A percentile compares a stretch with the other conserved stretches of the same genome.
phyloP scores from a whole-genome alignment of 768 basidiomycete genomes.

The Auriscalpium vulgare region DNA sequence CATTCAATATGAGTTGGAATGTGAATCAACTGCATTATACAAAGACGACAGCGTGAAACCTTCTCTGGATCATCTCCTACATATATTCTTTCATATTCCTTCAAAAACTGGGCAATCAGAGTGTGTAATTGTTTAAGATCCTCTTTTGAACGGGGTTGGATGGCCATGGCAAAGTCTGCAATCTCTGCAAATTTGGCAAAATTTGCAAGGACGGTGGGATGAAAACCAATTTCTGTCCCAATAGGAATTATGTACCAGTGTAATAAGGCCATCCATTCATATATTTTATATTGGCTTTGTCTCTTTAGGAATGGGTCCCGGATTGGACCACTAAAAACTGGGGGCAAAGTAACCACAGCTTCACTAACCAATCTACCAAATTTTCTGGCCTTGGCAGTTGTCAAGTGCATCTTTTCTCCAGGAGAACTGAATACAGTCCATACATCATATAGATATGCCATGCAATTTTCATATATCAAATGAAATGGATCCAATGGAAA shows the following conservation, averaged over 20 bases:
- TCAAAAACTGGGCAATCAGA: background rate
- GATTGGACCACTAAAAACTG: background rate
- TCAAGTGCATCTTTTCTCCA: background rate
- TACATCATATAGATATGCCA: conserved; percentile 24
- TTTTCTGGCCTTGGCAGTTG: background rate
- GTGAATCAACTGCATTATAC: background rate
- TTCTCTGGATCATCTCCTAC: background rate
- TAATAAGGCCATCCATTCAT: background rate
- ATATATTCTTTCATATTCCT: background rate
- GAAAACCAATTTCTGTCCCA: background rate
- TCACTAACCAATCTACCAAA: background rate
- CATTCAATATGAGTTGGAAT: conserved; percentile 21
- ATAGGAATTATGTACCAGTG: background rate
- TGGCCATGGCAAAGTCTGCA: background rate
- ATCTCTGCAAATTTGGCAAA: background rate
- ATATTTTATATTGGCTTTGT: background rate
- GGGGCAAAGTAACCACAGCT: background rate
- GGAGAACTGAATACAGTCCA: conserved; percentile 17
- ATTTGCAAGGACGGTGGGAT: conserved; percentile 8
- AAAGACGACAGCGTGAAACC: background rate
- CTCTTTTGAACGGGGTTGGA: background rate
- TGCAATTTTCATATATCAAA: conserved; percentile 27
- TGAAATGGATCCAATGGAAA: conserved; percentile 31
- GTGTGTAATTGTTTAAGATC: background rate
- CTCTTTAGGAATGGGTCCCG: background rate